Base-by-base conservation (phyloP, 371 early-diverging fungal genomes). In the Funneliformis caledonium region DNA sequence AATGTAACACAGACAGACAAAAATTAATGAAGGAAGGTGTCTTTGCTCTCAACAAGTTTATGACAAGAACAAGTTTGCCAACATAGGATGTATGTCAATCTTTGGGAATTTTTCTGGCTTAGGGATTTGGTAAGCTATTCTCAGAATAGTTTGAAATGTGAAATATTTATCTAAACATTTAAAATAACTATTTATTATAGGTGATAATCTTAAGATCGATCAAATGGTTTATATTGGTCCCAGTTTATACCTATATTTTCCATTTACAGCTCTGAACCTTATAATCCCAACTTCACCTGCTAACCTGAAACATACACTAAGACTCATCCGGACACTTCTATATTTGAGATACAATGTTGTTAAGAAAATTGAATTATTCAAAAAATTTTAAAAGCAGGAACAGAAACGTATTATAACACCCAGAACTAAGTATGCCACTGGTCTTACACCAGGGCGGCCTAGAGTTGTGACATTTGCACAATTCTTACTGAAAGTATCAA, bases 1-100 rank as follows among this genome's bases (percentile, higher is more conserved):
- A 72, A 50, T 26, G 26, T 10, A 50, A 22, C 9, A 11, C 2
- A 10, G 48, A 72, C 31, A 72, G 52, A 50, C 8, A 50, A 16
- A 72, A 72, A 16, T 50, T 72, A 50, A 72, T 72, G 52, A 72
- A 47, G 9, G 26, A 72, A 72, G 72, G 72, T 22, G 31, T 72
- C 5, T 72, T 72, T 16, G 14, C 31, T 1, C 31, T 72, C 1
- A 72, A 50, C 9, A 72, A 72, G 26, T 72, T 72, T 1, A 50
- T 72, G 6, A 72, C 12, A 1, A 72, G 26, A 45, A 72, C 72
- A 2, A 19, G 5, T 0, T 12, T 48, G 0, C 26, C 72, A 50
- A 50, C 72, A 50, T 72, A 12, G 9, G 26, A 72, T 0, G 48
- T 50, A 14, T 72, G 72, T 72, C 3, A 50, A 48, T 12, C 31